A percentile compares a stretch with the other conserved stretches of the same genome.
phyloP scores from a whole-genome alignment of 371 early-diverging fungal genomes.

The Mortierella sp. region DNA sequence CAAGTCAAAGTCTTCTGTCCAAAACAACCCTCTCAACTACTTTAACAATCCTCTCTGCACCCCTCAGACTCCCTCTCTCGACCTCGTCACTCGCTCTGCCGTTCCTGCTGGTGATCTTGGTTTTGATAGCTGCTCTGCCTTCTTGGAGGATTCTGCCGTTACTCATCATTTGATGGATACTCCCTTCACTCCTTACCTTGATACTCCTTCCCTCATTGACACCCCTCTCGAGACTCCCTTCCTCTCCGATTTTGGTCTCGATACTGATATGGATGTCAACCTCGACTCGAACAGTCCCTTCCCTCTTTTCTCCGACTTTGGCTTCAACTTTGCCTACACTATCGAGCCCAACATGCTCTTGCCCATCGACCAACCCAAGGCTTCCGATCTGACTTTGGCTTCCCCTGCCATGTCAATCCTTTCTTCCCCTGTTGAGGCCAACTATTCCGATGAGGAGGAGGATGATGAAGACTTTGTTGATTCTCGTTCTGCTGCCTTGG shows the following conservation, averaged over 20 bases:
- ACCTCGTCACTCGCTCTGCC: no score
- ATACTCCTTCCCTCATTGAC: no score
- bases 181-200: constrained; percentile 42
- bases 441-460: constrained; percentile 21
- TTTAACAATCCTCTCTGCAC: constrained; percentile 41
- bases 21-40: constrained; percentile 14
- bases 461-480: constrained; percentile 34
- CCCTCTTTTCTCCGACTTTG: constrained; percentile 49
- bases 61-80: constrained; percentile 46
- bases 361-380: no score
- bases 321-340: constrained; percentile 22
- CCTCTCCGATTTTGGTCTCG: constrained; percentile 27
- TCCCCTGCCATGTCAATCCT: constrained; percentile 21
- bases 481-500: constrained; percentile 48
- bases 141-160: constrained; percentile 34
- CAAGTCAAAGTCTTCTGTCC: constrained; percentile 20
- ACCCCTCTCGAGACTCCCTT: constrained; percentile 37
- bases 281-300: constrained; percentile 7
- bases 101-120: constrained; percentile 16
- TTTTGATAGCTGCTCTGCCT: constrained; percentile 42
- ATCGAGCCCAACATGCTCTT: constrained; percentile 40
- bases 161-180: no score
- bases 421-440: not conserved
- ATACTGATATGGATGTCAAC: constrained; percentile 9
- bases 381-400: not conserved